Conservation (phyloP, 2,329 filamentous ascomycete genomes). For the Venturia pyrina region DNA sequence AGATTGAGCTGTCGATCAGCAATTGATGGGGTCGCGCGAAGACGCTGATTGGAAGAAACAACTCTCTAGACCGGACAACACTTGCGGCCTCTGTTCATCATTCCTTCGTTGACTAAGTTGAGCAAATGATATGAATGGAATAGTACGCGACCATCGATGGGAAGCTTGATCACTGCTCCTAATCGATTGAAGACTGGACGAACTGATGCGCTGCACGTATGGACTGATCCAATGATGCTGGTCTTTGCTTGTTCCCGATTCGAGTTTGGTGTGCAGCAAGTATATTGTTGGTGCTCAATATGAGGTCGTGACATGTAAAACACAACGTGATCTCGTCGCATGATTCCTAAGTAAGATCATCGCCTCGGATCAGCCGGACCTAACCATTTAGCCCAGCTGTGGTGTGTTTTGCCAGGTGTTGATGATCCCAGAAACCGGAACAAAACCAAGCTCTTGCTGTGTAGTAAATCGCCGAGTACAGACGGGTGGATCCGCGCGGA, state of each 20-base stretch:
- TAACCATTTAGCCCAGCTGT: background rate
- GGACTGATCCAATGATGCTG: background rate
- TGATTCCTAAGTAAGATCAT: background rate
- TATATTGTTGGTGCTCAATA: background rate
- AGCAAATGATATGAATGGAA: no score
- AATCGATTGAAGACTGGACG: background rate
- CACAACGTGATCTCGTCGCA: conserved; percentile 1
- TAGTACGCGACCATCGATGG: no score
- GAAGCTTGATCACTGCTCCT: background rate
- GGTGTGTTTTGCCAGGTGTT: background rate
- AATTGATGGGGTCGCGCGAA: background rate
- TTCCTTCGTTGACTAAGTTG: no score
- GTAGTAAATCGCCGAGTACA: background rate
- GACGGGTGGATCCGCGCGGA: background rate
- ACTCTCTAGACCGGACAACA: background rate
- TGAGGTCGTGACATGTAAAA: background rate
- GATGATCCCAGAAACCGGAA: background rate
- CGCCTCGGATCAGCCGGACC: no score
- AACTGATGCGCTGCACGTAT: background rate
- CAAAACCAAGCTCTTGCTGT: background rate
- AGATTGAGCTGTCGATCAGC: background rate
- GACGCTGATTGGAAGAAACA: background rate
- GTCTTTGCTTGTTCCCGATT: background rate
- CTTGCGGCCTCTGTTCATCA: no score
- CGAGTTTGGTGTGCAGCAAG: background rate